Conservation (phyloP, 1,284 basidiomycete species). For the Cystobasidiaceae sp. region DNA sequence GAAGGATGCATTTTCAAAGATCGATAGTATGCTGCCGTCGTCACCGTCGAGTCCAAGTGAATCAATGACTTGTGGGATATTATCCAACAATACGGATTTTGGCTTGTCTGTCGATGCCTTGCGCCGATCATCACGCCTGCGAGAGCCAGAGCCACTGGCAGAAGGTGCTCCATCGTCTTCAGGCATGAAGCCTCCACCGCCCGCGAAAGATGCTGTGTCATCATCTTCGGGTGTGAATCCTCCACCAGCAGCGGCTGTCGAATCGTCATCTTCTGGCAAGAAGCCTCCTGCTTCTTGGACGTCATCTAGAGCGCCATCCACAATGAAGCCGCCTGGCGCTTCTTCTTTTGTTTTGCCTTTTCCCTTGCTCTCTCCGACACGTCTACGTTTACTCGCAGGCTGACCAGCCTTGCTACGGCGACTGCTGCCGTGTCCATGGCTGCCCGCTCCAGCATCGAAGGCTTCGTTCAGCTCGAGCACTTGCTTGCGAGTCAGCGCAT, state of each 20-base stretch:
- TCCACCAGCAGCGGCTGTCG: constrained; percentile 16
- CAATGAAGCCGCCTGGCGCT: constrained; percentile 12
- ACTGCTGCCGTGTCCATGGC: not conserved
- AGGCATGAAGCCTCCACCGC: constrained; percentile 2
- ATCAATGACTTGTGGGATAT: constrained; percentile 23
- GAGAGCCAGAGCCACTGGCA: not conserved
- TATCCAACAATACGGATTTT: constrained; percentile 10
- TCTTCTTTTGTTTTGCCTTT: not conserved
- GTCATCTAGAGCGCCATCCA: not conserved
- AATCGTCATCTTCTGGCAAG: constrained; percentile 4
- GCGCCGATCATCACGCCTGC: not conserved
- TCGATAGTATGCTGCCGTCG: constrained; percentile 20
- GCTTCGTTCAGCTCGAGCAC: constrained; percentile 27
- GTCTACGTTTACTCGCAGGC: not conserved
- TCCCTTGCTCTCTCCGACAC: constrained; percentile 14
- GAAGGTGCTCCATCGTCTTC: constrained; percentile 5
- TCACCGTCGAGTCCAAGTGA: constrained; percentile 24
- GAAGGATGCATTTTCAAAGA: constrained; percentile 29
- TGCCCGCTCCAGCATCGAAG: constrained; percentile 17
- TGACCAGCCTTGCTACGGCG: not conserved
- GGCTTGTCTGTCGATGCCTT: not conserved
- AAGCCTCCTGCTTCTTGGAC: constrained; percentile 3
- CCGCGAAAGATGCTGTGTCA: not conserved
- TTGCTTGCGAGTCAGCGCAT: constrained; percentile 28
- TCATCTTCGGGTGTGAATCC: constrained; percentile 17